These are phyloP conservation scores for baker's yeast (Saccharomyces cerevisiae) DNA, from an alignment of 805 yeast genomes.

Conservation along the genomic window DNA sequence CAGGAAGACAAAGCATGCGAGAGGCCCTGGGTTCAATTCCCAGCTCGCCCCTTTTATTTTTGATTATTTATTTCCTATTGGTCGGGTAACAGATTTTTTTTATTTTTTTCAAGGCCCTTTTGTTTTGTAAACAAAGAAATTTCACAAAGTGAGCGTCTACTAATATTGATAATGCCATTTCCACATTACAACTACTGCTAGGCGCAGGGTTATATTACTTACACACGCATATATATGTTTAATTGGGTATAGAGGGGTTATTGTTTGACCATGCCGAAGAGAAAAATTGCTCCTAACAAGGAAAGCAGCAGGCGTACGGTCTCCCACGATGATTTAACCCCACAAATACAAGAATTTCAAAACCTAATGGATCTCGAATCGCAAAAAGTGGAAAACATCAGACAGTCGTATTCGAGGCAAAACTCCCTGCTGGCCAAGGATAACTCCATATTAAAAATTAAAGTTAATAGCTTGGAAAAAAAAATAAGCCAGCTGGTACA, in stretches of 20 bases:
- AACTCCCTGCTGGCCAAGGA: constrained; percentile 54
- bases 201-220: neutral
- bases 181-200: neutral
- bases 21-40: constrained; percentile 52
- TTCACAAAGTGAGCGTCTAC: neutral
- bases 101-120: neutral
- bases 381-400: constrained; percentile 14
- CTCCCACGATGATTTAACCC: constrained; percentile 1
- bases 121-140: neutral
- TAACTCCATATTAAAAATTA: constrained; percentile 45
- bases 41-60: constrained; percentile 29
- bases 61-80: neutral
- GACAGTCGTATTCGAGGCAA: constrained; percentile 25
- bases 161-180: neutral
- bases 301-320: neutral
- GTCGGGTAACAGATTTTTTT: neutral
- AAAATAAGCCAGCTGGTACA: constrained; percentile 41
- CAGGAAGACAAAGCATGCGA: constrained; percentile 29
- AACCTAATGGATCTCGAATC: constrained; percentile 22
- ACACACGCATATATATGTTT: neutral
- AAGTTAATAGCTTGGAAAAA: constrained; percentile 45
- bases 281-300: neutral
- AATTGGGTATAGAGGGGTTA: neutral
- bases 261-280: neutral
- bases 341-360: constrained; percentile 26